Evolutionary conservation across 31 red algal genomes (phyloP), one percentile per base, ranked within the genome.

Genomic region (Endocladia muricata): DNA sequence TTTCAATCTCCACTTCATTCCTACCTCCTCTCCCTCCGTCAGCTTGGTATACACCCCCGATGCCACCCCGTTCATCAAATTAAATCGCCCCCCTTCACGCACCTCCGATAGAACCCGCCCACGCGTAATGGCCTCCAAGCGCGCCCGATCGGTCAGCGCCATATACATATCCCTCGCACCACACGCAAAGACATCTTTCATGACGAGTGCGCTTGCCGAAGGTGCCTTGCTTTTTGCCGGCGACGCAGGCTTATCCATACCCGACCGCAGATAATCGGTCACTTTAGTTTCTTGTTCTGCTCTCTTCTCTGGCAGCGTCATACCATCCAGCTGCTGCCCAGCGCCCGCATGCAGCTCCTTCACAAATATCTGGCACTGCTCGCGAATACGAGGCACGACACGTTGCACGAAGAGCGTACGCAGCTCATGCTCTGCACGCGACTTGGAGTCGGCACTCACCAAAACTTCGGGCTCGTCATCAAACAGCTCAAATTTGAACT

Each of bases 401-500:
- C 79, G 52, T 21, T 38, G 17, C 19, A 69, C 49, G 48, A 84
- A 84, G 31, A 37, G 26, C 17, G 36, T 15, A 17, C 61, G 37
- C 13, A 32, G 43, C 59, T 73, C 74, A 7, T 35, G 35, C 11
- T 64, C 88, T 33, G 65, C 54, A 23, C 47, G 31, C 4, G 79
- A 49, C 66, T 84, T 81, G 49, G 32, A 41, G 66, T 92, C 88
- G 7, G 80, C 37, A 2, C 41, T 74, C 23, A 71, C 79, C 1
- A 55, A 23, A 0, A 92, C 42, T 4, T 92, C 73, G 2, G 88
- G 88, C 13, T 92, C 88, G 43, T 92, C 88, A 63, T 92, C 85
- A 61, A 92, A 84, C 3, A 92, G 62, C 64, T 92, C 88, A 35
- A 92, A 74, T 11, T 64, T 80, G 67, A 81, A 92, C 6, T 73